phyloP scores from a whole-genome alignment of 106 monocot species.

The Apostasia shenzhenica region DNA sequence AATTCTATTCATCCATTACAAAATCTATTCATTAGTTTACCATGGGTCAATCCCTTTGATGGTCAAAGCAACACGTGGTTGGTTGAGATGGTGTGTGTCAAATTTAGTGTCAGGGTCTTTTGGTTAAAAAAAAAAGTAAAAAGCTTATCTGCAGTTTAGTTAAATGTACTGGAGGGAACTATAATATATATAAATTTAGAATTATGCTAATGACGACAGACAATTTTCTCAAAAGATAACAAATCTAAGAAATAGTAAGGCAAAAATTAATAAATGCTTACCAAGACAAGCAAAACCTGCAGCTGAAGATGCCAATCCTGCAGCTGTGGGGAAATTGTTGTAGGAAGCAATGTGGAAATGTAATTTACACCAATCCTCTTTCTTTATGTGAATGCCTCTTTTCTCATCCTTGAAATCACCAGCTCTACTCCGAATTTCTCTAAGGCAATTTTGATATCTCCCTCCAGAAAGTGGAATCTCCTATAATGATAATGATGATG shows the following conservation, averaged over 20 bases:
- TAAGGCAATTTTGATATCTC: slow-evolving; percentile 84
- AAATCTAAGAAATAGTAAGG: not conserved
- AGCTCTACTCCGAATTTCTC: slow-evolving; percentile 68
- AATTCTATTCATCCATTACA: no score
- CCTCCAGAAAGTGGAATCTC: slow-evolving; percentile 77
- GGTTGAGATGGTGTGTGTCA: no score
- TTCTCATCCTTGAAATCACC: slow-evolving; percentile 67
- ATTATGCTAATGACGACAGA: no score
- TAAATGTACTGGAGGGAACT: no score
- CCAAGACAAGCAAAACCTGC: slow-evolving; percentile 96
- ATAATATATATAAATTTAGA: no score
- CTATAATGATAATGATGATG: slow-evolving; percentile 21
- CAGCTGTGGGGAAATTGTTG: slow-evolving; percentile 95
- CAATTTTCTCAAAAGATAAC: no score
- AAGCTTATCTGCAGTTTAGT: no score
- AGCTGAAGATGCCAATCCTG: slow-evolving; percentile 92
- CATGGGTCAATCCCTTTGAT: no score
- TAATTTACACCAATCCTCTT: slow-evolving; percentile 69
- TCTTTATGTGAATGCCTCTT: slow-evolving; percentile 62
- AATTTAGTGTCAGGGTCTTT: no score
- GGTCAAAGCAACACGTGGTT: no score
- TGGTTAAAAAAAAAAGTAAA: no score
- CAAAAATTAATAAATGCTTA: slow-evolving; percentile 13
- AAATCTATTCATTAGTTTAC: no score
- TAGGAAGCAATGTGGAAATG: slow-evolving; percentile 87